A percentile compares a stretch with the other conserved stretches of the same genome.
Evolutionary conservation across 768 basidiomycete genomes (phyloP).

Genomic region (Lactarius psammicola): DNA sequence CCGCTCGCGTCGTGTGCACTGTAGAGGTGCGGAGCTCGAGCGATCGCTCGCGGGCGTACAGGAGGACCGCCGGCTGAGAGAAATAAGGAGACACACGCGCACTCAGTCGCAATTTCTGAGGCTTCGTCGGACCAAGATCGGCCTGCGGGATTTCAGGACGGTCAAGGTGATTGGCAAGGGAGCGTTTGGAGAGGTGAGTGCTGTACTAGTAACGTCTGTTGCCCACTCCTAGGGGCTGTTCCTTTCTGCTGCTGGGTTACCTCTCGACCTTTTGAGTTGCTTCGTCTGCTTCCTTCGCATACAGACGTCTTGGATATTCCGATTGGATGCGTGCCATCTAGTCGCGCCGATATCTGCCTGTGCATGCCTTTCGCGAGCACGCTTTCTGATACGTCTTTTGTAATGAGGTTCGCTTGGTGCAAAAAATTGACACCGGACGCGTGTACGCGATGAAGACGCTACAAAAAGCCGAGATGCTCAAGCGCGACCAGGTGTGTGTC

Average conservation of each 20-base stretch:
- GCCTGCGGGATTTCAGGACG: conserved; percentile 89
- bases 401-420: conserved; percentile 81
- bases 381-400: conserved; percentile 9
- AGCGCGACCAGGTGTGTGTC: conserved; percentile 88
- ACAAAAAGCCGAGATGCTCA: conserved; percentile 97
- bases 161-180: conserved; percentile 99
- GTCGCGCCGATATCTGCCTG: background rate
- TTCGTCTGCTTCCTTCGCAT: no score
- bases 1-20: no score
- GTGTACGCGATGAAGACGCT: conserved; percentile 99
- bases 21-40: conserved; percentile 84
- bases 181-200: conserved; percentile 90
- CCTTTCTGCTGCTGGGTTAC: background rate
- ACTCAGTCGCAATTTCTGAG: conserved; percentile 89
- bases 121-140: conserved; percentile 83
- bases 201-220: background rate
- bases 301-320: no score
- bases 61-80: conserved; percentile 79
- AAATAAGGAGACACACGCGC: conserved; percentile 58
- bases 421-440: conserved; percentile 95
- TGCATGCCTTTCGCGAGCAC: background rate
- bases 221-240: no score
- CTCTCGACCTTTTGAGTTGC: no score
- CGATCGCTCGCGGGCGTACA: conserved; percentile 68
- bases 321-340: no score